These are phyloP conservation scores for Bipolaris cookei DNA, from an alignment of 2,329 filamentous ascomycete species.

Conservation along the genomic window DNA sequence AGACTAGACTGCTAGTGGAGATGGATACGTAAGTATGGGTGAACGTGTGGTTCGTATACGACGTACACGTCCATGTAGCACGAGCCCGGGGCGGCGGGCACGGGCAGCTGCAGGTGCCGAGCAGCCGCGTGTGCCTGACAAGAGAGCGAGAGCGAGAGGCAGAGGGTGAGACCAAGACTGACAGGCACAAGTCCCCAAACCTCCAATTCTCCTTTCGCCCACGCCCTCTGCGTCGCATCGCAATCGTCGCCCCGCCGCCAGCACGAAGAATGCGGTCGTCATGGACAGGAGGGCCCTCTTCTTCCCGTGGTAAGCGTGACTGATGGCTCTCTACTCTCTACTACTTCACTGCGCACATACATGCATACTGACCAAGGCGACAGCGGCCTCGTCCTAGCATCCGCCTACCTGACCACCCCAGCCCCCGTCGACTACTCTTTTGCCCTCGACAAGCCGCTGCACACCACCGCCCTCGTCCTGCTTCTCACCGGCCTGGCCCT, in stretches of 20 bases:
- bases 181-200: constrained; percentile 2
- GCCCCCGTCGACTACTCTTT: constrained; percentile 42
- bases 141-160: not conserved
- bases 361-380: constrained; percentile 23
- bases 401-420: constrained; percentile 40
- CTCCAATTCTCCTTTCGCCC: constrained; percentile 13
- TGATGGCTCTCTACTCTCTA: not conserved
- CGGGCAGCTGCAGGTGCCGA: constrained; percentile 10
- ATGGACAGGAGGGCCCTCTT: constrained; percentile 47
- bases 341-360: not conserved
- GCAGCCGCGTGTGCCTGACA: constrained; percentile 16
- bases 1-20: not conserved
- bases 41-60: constrained; percentile 5
- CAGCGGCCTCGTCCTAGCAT: constrained; percentile 47
- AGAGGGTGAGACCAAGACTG: constrained; percentile 13
- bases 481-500: constrained; percentile 42
- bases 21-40: not conserved
- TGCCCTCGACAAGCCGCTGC: constrained; percentile 47
- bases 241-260: constrained; percentile 28
- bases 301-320: constrained; percentile 40
- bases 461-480: constrained; percentile 41
- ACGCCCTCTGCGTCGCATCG: constrained; percentile 30
- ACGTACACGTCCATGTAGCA: too few relatives aligned
- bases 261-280: constrained; percentile 39
- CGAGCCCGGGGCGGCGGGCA: constrained; percentile 1